phyloP scores from a whole-genome alignment of 257 asterid genomes.

The Catharanthus roseus region DNA sequence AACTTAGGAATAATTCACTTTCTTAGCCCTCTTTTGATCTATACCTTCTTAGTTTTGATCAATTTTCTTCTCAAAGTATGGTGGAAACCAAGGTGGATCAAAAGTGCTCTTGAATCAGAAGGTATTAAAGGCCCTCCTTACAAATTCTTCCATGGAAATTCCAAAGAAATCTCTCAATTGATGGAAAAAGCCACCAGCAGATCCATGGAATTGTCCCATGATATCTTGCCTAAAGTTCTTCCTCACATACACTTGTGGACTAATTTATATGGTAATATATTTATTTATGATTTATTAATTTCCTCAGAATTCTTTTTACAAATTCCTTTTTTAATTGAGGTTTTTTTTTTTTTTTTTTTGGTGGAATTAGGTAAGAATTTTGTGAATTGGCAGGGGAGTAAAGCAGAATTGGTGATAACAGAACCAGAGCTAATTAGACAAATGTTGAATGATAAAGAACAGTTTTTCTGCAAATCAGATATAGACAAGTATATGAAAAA shows the following conservation, averaged over 20 bases:
- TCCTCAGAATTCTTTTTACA: too few species aligned
- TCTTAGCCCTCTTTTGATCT: background rate
- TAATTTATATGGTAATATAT: slow-evolving; percentile 41
- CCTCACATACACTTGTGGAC: slow-evolving; percentile 52
- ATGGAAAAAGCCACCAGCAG: slow-evolving; percentile 17
- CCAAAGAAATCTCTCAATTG: slow-evolving; percentile 39
- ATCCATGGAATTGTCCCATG: slow-evolving; percentile 44
- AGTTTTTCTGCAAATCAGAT: slow-evolving; percentile 24
- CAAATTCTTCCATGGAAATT: slow-evolving; percentile 40
- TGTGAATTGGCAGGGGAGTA: slow-evolving; percentile 39
- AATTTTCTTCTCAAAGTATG: slow-evolving; percentile 29
- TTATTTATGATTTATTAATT: background rate
- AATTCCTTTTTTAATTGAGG: background rate
- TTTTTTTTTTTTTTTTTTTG: background rate
- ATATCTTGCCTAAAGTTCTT: slow-evolving; percentile 38
- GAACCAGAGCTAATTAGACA: slow-evolving; percentile 52
- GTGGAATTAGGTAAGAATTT: slow-evolving; percentile 33
- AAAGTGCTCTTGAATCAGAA: slow-evolving; percentile 23
- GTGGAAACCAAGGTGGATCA: slow-evolving; percentile 38
- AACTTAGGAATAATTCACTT: background rate
- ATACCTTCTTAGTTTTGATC: background rate
- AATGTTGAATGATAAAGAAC: slow-evolving; percentile 36
- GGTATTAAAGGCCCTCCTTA: slow-evolving; percentile 57
- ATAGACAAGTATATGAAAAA: slow-evolving; percentile 17
- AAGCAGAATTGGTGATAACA: slow-evolving; percentile 38